Conservation (phyloP, 169 alveolate genomes). For the Cardiosporidium cionae region DNA sequence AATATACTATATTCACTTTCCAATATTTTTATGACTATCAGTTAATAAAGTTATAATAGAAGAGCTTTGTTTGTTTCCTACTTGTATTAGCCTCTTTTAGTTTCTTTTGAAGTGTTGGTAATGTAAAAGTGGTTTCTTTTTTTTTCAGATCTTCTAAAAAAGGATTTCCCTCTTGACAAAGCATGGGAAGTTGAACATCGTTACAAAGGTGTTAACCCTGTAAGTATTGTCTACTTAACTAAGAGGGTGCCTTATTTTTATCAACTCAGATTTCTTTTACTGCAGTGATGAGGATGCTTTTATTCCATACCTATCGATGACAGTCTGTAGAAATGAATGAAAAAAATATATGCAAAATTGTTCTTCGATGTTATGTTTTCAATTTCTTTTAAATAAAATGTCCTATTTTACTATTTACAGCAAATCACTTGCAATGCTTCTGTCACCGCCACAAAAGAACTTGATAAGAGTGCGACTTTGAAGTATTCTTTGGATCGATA, state of each 20-base stretch:
- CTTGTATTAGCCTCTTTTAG: too few relatives aligned
- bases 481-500: constrained; percentile 11
- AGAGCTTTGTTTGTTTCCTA: too few relatives aligned
- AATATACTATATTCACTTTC: too few relatives aligned
- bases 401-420: background rate
- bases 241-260: background rate
- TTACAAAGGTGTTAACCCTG: constrained; percentile 27
- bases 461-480: constrained; percentile 12
- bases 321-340: background rate
- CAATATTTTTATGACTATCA: too few relatives aligned
- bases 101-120: too few relatives aligned
- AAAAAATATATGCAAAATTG: background rate
- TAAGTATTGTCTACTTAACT: background rate
- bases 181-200: constrained; percentile 28
- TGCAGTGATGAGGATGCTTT: background rate
- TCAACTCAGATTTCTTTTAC: background rate
- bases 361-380: background rate
- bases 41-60: too few relatives aligned
- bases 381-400: background rate
- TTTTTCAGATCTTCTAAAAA: constrained; percentile 14
- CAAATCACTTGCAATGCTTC: constrained; percentile 19
- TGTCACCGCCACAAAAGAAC: constrained; percentile 2
- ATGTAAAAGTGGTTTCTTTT: too few relatives aligned
- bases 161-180: constrained; percentile 29
- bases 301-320: background rate